Evolutionary conservation across 2,329 filamentous ascomycete genomes (phyloP).

Genomic region (Bisporella sp.): DNA sequence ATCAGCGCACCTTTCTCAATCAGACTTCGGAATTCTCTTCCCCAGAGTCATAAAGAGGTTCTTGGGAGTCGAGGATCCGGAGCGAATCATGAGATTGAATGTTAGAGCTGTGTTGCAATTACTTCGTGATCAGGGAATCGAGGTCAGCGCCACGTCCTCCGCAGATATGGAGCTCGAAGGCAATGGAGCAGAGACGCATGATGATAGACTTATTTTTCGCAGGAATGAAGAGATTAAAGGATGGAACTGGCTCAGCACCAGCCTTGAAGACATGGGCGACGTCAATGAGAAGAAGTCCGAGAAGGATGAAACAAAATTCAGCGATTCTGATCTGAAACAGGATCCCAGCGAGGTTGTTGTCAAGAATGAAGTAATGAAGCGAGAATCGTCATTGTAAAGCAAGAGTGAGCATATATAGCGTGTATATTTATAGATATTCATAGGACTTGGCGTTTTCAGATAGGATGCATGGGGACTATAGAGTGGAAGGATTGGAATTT

Average conservation of each 20-base stretch:
- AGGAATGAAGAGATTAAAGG: constrained; percentile 16
- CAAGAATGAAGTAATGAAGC: background rate
- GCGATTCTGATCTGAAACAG: background rate
- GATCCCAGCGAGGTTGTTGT: background rate
- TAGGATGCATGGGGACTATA: too few relatives aligned
- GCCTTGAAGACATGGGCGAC: constrained; percentile 12
- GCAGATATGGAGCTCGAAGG: constrained; percentile 30
- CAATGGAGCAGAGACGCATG: constrained; percentile 6
- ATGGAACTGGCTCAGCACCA: constrained; percentile 24
- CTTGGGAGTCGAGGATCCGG: constrained; percentile 50
- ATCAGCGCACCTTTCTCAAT: constrained; percentile 77
- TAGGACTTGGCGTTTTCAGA: too few relatives aligned
- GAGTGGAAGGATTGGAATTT: too few relatives aligned
- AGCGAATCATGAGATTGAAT: constrained; percentile 52
- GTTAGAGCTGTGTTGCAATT: constrained; percentile 51
- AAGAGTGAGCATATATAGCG: too few relatives aligned
- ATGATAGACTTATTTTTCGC: constrained; percentile 22
- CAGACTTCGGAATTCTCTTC: constrained; percentile 78
- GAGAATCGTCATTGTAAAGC: too few relatives aligned
- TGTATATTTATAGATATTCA: too few relatives aligned
- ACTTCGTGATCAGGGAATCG: constrained; percentile 41
- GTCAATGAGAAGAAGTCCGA: constrained; percentile 2
- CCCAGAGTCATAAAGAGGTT: constrained; percentile 59
- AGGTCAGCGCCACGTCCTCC: constrained; percentile 41
- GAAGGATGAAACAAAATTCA: background rate